Base-by-base conservation (phyloP, 371 early-diverging fungal species). In the Mortierella polycephala region DNA sequence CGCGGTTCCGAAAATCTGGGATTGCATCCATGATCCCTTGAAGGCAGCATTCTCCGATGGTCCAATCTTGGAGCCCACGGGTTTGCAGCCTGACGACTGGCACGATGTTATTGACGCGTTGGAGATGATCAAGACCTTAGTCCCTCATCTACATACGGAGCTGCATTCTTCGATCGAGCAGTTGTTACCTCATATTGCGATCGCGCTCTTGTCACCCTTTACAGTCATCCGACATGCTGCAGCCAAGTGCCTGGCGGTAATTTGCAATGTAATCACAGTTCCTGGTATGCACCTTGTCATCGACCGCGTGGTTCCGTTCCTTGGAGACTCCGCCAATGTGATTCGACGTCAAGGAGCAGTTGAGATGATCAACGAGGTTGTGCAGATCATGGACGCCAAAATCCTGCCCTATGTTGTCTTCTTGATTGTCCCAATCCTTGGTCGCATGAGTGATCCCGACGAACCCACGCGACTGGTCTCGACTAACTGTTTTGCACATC, bases 391-490 rank as follows among this genome's bases (percentile, higher is more conserved):
- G 62, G 93, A 90, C 57, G 84, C 87, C 37, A 88, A 87, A 71
- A 90, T 97, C 44, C 83, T 98, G 42, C 97, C 98, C 1, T 99
- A 97, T 72, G 93, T 98, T 21, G 92, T 97, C 14, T 97, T 99
- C 75, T 83, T 99, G 67, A 93, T 99, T 68, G 95, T 97, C 4
- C 99, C 99, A 3, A 90, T 98, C n/a, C 88, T 99, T 41, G 96
- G 96, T 40, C 91, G 98, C n/a, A 98, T 99, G 97, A 96, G 96
- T 64, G 99, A 99, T 83, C 85, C 89, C 0, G 92, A 98, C 67
- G 96, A 96, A 69, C 84, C 89, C 20, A 94, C 96, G 8, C 93
- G 99, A 39, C 84, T 97, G 47, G 86, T 96, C 5, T 89, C 93
- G 55, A 96, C 99, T 49, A 92, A 94, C 67, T 93, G 94, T 62